Evolutionary conservation across 192 early-diverging fungal species (phyloP).

Genomic region (Diversispora eburnea): DNA sequence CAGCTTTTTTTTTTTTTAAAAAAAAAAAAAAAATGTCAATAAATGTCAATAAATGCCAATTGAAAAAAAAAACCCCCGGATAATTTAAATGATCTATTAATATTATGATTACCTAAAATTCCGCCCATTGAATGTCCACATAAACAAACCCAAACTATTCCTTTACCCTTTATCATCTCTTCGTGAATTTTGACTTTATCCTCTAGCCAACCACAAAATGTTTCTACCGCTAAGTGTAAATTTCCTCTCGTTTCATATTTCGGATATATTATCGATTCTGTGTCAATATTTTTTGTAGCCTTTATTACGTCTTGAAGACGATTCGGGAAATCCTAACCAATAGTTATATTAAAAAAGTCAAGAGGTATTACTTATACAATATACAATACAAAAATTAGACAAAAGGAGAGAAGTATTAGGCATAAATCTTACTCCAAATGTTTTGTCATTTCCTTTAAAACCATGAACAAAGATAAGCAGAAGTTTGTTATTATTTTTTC

Average conservation of each 20-base stretch:
- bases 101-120: conserved; percentile 45
- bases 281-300: conserved; percentile 40
- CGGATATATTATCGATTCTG: conserved; percentile 51
- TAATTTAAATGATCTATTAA: background rate
- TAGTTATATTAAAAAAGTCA: background rate
- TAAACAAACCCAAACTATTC: conserved; percentile 33
- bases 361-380: no score
- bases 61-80: no score
- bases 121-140: conserved; percentile 58
- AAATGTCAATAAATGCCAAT: no score
- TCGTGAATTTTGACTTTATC: background rate
- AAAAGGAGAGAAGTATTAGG: background rate
- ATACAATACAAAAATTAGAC: background rate
- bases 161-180: conserved; percentile 2
- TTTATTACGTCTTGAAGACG: conserved; percentile 45
- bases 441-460: conserved; percentile 49
- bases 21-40: background rate
- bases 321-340: conserved; percentile 50
- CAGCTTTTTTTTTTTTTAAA: conserved; percentile 37
- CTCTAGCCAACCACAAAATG: conserved; percentile 46
- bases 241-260: conserved; percentile 55
- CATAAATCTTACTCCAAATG: conserved; percentile 35
- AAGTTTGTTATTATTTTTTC: conserved; percentile 37
- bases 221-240: conserved; percentile 44
- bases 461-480: conserved; percentile 57